phyloP scores from a whole-genome alignment of 805 yeast species.

The Hanseniaspora lindneri region DNA sequence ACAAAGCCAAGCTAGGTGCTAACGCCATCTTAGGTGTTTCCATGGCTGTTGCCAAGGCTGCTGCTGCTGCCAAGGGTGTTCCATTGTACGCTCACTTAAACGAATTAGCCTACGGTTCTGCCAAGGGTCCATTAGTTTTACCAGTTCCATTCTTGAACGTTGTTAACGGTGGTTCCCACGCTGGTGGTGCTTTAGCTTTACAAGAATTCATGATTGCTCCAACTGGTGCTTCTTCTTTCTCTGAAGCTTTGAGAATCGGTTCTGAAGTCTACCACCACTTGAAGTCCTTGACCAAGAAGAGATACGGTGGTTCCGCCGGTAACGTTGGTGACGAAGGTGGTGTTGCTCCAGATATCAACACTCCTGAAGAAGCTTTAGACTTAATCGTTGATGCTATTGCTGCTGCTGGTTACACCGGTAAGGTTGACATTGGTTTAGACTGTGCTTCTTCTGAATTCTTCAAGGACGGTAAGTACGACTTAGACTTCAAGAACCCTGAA shows the following conservation, averaged over 20 bases:
- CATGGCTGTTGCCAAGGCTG: conserved; percentile 93
- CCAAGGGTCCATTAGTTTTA: conserved; percentile 71
- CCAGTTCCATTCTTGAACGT: conserved; percentile 99
- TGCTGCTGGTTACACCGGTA: conserved; percentile 90
- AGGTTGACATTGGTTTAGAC: conserved; percentile 85
- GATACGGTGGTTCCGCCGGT: conserved; percentile 96
- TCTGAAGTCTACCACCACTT: conserved; percentile 95
- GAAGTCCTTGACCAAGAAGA: conserved; percentile 84
- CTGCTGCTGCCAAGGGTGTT: conserved; percentile 87
- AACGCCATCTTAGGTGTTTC: conserved; percentile 98
- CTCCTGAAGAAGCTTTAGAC: conserved; percentile 96
- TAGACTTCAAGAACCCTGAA: conserved; percentile 96
- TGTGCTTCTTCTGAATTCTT: conserved; percentile 96
- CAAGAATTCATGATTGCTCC: conserved; percentile 99
- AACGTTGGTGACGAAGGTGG: conserved; percentile 99
- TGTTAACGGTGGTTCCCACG: conserved; percentile 98
- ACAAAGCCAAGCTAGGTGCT: conserved; percentile 96
- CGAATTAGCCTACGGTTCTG: conserved; percentile 46
- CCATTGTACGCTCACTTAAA: conserved; percentile 91
- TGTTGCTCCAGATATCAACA: conserved; percentile 94
- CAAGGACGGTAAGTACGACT: conserved; percentile 93
- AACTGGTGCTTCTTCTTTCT: conserved; percentile 74
- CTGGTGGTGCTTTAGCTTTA: conserved; percentile 98
- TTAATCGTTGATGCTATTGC: conserved; percentile 81
- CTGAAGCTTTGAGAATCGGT: conserved; percentile 95